Percentiles rank a stretch among this genome's conserved stretches.
phyloP scores from a whole-genome alignment of 1,139 yeast genomes.

The Protomyces pachydermus region DNA sequence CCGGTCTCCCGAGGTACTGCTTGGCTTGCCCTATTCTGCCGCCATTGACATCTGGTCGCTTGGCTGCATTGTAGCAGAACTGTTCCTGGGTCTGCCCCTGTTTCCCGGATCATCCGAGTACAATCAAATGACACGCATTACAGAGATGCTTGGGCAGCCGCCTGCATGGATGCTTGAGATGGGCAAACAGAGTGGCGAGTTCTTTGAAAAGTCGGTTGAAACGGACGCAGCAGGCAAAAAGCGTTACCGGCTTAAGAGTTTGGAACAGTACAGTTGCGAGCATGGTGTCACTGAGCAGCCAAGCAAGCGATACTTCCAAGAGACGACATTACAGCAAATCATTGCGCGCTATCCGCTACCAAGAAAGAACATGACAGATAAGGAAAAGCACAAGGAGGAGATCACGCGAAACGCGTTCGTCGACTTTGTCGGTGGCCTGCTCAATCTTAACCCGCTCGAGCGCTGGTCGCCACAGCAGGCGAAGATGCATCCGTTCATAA shows the following conservation, averaged over 20 bases:
- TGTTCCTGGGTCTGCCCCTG: slow-evolving; percentile 85
- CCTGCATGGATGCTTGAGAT: slow-evolving; percentile 96
- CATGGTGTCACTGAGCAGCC: slow-evolving; percentile 62
- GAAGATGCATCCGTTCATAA: slow-evolving; percentile 80
- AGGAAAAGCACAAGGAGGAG: slow-evolving; percentile 41
- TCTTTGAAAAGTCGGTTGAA: slow-evolving; percentile 47
- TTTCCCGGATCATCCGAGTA: slow-evolving; percentile 95
- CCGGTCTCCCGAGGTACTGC: slow-evolving; percentile 89
- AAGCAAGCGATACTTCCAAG: slow-evolving; percentile 77
- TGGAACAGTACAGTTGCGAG: slow-evolving; percentile 58
- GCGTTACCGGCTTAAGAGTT: slow-evolving; percentile 49
- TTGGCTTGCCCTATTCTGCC: slow-evolving; percentile 80
- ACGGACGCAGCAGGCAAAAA: slow-evolving; percentile 41
- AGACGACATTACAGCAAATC: slow-evolving; percentile 66
- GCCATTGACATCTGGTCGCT: slow-evolving; percentile 98
- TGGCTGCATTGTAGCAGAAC: slow-evolving; percentile 93
- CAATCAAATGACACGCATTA: slow-evolving; percentile 78
- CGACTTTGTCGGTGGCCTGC: slow-evolving; percentile 71
- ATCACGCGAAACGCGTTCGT: slow-evolving; percentile 49
- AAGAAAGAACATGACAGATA: slow-evolving; percentile 48
- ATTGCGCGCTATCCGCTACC: slow-evolving; percentile 72
- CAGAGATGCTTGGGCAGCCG: slow-evolving; percentile 75
- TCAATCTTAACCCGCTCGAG: slow-evolving; percentile 84
- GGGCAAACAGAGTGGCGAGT: slow-evolving; percentile 77
- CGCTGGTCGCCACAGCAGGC: slow-evolving; percentile 98